Evolutionary conservation across 345 rosid genomes (phyloP).

Genomic region (Alliaria petiolata): DNA sequence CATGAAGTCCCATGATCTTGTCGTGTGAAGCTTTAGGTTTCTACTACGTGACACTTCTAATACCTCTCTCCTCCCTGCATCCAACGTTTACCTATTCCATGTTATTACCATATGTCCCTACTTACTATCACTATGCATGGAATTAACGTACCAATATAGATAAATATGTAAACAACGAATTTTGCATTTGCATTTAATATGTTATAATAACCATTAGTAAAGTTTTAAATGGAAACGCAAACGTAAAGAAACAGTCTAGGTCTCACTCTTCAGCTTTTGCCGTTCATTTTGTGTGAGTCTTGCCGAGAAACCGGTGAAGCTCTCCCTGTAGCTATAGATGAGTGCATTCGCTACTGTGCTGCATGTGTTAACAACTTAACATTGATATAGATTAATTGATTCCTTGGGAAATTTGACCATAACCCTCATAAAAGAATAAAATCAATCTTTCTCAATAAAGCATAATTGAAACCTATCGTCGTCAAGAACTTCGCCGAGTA

Average conservation of each 20-base stretch:
- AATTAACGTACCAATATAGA: too few relatives aligned
- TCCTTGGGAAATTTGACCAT: too few relatives aligned
- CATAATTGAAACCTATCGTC: slow-evolving; percentile 13
- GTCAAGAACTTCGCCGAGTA: slow-evolving; percentile 19
- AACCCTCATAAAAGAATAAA: background rate
- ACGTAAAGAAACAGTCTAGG: too few relatives aligned
- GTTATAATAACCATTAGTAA: background rate
- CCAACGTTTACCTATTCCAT: background rate
- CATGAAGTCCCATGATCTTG: slow-evolving; percentile 33
- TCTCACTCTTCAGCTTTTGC: slow-evolving; percentile 19
- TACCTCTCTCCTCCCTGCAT: slow-evolving; percentile 16
- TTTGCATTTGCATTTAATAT: too few relatives aligned
- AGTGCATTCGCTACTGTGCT: slow-evolving; percentile 6
- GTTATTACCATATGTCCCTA: too few relatives aligned
- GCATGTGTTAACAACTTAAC: background rate
- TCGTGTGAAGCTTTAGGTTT: slow-evolving; percentile 23
- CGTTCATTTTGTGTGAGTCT: slow-evolving; percentile 11
- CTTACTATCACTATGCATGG: too few relatives aligned
- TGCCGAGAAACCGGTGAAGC: slow-evolving; percentile 29
- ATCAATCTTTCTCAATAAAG: background rate
- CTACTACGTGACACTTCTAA: slow-evolving; percentile 14
- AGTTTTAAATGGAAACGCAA: too few relatives aligned
- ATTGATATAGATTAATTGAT: too few relatives aligned
- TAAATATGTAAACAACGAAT: too few relatives aligned
- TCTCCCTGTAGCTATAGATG: slow-evolving; percentile 18